phyloP scores from a whole-genome alignment of 495 filamentous ascomycete species.

The Neurospora cerealis region DNA sequence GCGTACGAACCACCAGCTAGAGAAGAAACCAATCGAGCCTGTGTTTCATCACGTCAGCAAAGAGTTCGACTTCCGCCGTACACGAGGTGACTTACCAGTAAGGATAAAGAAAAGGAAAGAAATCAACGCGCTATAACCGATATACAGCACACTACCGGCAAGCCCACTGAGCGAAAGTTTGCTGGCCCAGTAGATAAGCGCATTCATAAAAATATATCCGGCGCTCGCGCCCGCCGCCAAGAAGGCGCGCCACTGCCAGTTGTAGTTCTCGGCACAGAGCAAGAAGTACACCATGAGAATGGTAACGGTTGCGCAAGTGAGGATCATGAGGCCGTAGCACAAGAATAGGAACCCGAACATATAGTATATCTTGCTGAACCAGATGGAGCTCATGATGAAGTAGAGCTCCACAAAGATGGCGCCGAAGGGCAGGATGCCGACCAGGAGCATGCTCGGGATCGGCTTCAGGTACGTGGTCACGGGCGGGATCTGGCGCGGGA shows the following conservation, averaged over 20 bases:
- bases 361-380: constrained; percentile 97
- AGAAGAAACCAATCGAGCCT: constrained; percentile 94
- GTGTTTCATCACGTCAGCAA: constrained; percentile 7
- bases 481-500: constrained; percentile 89
- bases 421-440: constrained; percentile 85
- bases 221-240: constrained; percentile 78
- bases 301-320: constrained; percentile 86
- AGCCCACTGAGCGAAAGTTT: constrained; percentile 76
- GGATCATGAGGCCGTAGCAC: constrained; percentile 95
- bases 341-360: constrained; percentile 99
- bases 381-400: constrained; percentile 96
- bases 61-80: background rate
- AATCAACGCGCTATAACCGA: constrained; percentile 84
- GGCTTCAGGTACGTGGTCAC: constrained; percentile 70
- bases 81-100: constrained; percentile 55
- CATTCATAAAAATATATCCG: constrained; percentile 80
- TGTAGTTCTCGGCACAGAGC: constrained; percentile 92
- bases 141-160: constrained; percentile 78
- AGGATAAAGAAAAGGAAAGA: constrained; percentile 87
- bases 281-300: constrained; percentile 90
- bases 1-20: constrained; percentile 85
- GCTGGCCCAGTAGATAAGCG: constrained; percentile 77
- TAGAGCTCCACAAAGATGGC: constrained; percentile 97
- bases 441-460: constrained; percentile 77
- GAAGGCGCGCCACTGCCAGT: constrained; percentile 97